Base-by-base conservation (phyloP, 257 asterid species). In the Salvia splendens region DNA sequence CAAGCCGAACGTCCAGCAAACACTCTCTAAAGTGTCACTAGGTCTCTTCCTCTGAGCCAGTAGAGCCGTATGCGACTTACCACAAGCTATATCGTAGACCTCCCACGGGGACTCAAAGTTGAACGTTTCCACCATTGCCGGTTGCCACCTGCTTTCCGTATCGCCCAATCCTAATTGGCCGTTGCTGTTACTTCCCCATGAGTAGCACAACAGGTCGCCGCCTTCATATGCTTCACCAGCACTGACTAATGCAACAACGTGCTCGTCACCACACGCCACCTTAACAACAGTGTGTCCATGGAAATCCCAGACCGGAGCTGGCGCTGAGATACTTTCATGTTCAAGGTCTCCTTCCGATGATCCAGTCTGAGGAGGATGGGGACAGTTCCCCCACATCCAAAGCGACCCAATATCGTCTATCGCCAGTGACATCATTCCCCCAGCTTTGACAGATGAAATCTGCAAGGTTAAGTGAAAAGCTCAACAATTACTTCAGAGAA, bases 91-190 rank as follows among this genome's bases (percentile, higher is more conserved):
- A 51, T 86, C 96, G 16, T 89, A 86, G 6, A 84, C 86, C 65
- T 77, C 88, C 88, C 86, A 92, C 12, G 86, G 78, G n/a, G 91
- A 82, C 15, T 83, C 86, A 12, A 70, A 46, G 59, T 78, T 68
- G 40, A 89, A 92, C 9, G 85, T 66, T 75, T 75, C 70, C 35
- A 92, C 74, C 24, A 80, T 77, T 75, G 86, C 85, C 1, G 98
- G 98, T 24, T 65, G 36, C 46, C 64, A 38, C 73, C 96, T 70
- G 83, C 79, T 83, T 73, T 82, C 83, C 9, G 60, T 82, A 77
- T 92, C 96, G 55, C 97, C 97, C 81, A 92, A 73, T 30, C 97
- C 98, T 80, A 92, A 75, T 75, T 92, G 97, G 46, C 98, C 98
- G 8, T 89, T 85, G 61, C 45, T 80, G 81, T 92, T 92, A 36